Evolutionary conservation across 192 early-diverging fungal species (phyloP).

Genomic region (Coemansia sp.): DNA sequence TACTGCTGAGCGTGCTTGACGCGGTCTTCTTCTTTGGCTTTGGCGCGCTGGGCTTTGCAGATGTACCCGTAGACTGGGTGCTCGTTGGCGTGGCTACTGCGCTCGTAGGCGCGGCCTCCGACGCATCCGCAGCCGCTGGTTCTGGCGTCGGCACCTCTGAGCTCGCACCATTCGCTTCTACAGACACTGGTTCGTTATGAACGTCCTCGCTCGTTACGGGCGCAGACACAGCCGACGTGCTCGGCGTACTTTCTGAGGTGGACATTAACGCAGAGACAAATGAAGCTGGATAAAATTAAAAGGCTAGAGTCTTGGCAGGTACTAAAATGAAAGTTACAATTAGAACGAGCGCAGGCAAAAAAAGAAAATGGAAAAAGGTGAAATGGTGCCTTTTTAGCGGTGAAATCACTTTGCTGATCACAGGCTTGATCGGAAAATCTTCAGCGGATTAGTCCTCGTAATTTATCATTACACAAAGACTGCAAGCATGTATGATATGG

Average conservation of each 20-base stretch:
- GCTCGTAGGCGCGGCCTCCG: background rate
- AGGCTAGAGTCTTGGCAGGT: background rate
- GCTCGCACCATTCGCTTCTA: background rate
- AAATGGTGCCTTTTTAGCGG: background rate
- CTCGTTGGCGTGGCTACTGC: constrained; percentile 9
- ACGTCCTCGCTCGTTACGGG: background rate
- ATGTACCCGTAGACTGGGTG: background rate
- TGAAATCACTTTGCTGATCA: too few relatives aligned
- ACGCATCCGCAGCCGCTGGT: background rate
- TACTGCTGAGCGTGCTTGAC: constrained; percentile 57
- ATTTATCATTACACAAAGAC: too few relatives aligned
- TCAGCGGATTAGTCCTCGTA: too few relatives aligned
- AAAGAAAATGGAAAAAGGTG: constrained; percentile 2
- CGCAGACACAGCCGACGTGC: constrained; percentile 9
- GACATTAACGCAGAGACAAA: constrained; percentile 18
- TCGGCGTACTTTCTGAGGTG: constrained; percentile 7
- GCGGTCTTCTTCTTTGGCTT: constrained; percentile 41
- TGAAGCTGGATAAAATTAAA: background rate
- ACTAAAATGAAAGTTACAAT: background rate
- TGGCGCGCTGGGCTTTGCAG: constrained; percentile 15
- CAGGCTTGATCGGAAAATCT: too few relatives aligned
- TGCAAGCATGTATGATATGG: too few relatives aligned
- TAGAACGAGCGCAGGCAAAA: background rate
- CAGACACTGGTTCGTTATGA: background rate
- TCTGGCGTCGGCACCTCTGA: background rate